phyloP scores from a whole-genome alignment of 768 basidiomycete species.

The Gymnopilus dilepis region DNA sequence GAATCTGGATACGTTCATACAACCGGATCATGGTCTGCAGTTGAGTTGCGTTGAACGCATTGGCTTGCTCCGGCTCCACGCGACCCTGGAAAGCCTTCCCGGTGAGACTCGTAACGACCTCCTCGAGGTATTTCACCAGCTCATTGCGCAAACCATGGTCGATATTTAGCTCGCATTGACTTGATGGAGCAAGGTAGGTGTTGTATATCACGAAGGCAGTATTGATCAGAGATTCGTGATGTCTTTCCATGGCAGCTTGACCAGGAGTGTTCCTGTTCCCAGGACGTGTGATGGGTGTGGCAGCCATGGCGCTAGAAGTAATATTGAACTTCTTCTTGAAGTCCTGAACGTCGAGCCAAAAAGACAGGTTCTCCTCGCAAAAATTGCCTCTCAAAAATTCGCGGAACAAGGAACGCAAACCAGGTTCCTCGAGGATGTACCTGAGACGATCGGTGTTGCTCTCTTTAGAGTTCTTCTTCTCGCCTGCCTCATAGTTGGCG shows the following conservation, averaged over 20 bases:
- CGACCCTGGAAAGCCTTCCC: slow-evolving; percentile 81
- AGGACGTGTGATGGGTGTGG: slow-evolving; percentile 42
- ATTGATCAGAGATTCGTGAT: slow-evolving; percentile 93
- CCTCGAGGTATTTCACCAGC: slow-evolving; percentile 90
- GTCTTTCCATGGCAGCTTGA: slow-evolving; percentile 92
- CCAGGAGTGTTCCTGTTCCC: slow-evolving; percentile 62
- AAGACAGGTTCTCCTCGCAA: slow-evolving; percentile 97
- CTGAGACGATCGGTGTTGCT: slow-evolving; percentile 91
- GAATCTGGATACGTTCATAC: slow-evolving; percentile 95
- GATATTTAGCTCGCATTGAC: slow-evolving; percentile 96
- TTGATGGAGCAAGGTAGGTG: slow-evolving; percentile 94
- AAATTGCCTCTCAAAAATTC: slow-evolving; percentile 95
- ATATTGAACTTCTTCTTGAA: slow-evolving; percentile 97
- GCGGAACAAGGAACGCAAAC: slow-evolving; percentile 87
- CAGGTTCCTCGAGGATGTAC: slow-evolving; percentile 93
- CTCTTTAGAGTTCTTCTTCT: slow-evolving; percentile 72
- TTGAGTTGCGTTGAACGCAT: slow-evolving; percentile 92
- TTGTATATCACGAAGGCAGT: slow-evolving; percentile 94
- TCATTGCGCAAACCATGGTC: slow-evolving; percentile 97
- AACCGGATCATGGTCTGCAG: slow-evolving; percentile 90
- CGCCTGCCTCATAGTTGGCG: slow-evolving; percentile 54
- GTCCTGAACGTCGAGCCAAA: slow-evolving; percentile 97
- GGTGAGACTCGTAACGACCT: slow-evolving; percentile 79
- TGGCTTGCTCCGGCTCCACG: slow-evolving; percentile 81
- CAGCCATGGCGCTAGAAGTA: slow-evolving; percentile 87